Conservation (phyloP, 129 eudicot genomes). For the Saussurea involucrata region DNA sequence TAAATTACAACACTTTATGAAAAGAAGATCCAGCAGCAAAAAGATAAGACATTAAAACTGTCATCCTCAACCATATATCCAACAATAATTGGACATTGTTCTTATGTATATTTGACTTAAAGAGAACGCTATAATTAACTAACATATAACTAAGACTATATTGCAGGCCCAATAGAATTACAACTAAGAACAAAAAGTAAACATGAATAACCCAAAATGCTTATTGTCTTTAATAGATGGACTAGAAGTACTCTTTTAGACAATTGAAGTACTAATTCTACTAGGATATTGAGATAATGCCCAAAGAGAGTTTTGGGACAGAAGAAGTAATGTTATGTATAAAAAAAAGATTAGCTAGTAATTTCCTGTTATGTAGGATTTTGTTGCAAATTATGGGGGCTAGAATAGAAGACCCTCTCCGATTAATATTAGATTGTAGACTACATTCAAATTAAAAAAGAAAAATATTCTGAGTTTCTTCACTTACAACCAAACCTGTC, state of each 20-base stretch:
- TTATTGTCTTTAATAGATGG: neutral
- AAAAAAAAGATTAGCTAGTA: too few species aligned
- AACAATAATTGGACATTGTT: neutral
- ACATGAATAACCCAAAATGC: neutral
- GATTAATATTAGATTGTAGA: too few species aligned
- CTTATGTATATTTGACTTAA: neutral
- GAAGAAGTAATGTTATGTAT: neutral
- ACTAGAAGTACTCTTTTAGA: neutral
- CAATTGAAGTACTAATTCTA: neutral
- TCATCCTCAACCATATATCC: neutral
- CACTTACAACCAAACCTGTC: too few species aligned
- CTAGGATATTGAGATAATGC: neutral
- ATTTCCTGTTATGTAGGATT: too few species aligned
- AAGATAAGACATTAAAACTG: neutral
- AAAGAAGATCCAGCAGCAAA: neutral
- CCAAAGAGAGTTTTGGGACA: neutral
- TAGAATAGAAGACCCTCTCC: too few species aligned
- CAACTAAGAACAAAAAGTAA: neutral
- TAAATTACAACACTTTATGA: neutral
- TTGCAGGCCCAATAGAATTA: neutral
- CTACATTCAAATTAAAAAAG: too few species aligned
- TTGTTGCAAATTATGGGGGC: too few species aligned
- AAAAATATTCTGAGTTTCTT: too few species aligned
- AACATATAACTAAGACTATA: neutral
- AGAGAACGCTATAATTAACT: neutral